Percentiles rank a stretch among this genome's conserved stretches.
Evolutionary conservation across 1,139 yeast genomes (phyloP).

Genomic region (Candida sanyaensis): DNA sequence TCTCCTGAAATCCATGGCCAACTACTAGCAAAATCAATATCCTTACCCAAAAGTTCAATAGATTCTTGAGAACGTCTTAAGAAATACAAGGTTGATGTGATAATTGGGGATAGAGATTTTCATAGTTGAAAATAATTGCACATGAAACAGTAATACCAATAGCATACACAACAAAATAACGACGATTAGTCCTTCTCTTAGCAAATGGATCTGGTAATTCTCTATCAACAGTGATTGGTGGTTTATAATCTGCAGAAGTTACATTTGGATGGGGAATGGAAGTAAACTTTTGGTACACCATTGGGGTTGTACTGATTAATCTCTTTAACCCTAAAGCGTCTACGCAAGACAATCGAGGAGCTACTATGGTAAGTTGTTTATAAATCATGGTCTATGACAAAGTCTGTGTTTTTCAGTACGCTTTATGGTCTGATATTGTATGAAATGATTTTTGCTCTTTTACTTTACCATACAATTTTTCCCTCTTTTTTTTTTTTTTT

Average conservation of each 20-base stretch:
- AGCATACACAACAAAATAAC: slow-evolving; percentile 61
- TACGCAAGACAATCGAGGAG: background rate
- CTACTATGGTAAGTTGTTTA: background rate
- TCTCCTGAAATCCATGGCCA: slow-evolving; percentile 92
- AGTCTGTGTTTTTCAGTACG: background rate
- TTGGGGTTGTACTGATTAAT: background rate
- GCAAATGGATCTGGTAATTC: slow-evolving; percentile 77
- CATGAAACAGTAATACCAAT: slow-evolving; percentile 66
- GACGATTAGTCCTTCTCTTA: slow-evolving; percentile 50
- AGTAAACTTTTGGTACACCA: background rate
- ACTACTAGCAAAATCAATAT: slow-evolving; percentile 66
- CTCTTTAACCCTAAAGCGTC: background rate
- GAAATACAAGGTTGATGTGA: slow-evolving; percentile 83
- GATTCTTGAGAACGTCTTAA: slow-evolving; percentile 77
- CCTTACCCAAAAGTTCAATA: slow-evolving; percentile 66
- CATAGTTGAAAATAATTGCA: slow-evolving; percentile 82
- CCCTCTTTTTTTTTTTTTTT: background rate
- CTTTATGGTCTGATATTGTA: background rate
- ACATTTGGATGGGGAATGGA: slow-evolving; percentile 3
- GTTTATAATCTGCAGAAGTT: slow-evolving; percentile 7
- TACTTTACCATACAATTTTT: background rate
- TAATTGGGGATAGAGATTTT: slow-evolving; percentile 83
- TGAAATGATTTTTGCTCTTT: background rate
- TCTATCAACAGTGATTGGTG: slow-evolving; percentile 54
- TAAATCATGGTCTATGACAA: background rate